phyloP scores from a whole-genome alignment of 2,329 filamentous ascomycete species.

The Cercospora beticola region DNA sequence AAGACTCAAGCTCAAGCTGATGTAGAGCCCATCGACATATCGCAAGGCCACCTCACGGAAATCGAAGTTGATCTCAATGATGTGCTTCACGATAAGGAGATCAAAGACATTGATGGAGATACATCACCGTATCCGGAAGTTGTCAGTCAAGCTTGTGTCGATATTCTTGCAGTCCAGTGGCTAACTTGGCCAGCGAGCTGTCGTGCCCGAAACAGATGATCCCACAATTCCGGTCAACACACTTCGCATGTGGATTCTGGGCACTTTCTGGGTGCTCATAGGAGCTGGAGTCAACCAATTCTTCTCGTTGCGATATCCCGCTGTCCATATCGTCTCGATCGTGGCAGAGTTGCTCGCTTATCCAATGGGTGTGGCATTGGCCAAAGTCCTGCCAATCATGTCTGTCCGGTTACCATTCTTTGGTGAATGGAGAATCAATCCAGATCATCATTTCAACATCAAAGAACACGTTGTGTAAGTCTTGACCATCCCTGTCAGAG shows the following conservation, averaged over 20 bases:
- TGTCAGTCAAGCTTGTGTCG: background rate
- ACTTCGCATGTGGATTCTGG: slow-evolving; percentile 49
- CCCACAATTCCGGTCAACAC: slow-evolving; percentile 64
- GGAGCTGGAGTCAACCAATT: slow-evolving; percentile 65
- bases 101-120: slow-evolving; percentile 30
- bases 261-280: slow-evolving; percentile 47
- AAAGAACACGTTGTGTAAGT: slow-evolving; percentile 38
- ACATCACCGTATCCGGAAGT: slow-evolving; percentile 63
- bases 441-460: slow-evolving; percentile 33
- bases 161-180: background rate
- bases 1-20: slow-evolving; percentile 20
- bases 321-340: slow-evolving; percentile 83
- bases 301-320: slow-evolving; percentile 86
- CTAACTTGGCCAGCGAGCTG: slow-evolving; percentile 46
- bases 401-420: slow-evolving; percentile 55
- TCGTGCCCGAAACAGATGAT: slow-evolving; percentile 64
- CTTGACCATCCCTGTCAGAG: too few species aligned
- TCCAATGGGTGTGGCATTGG: slow-evolving; percentile 78
- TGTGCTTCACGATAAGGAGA: slow-evolving; percentile 49
- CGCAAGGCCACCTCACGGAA: slow-evolving; percentile 33
- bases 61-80: slow-evolving; percentile 41
- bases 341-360: slow-evolving; percentile 84
- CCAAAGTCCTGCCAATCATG: slow-evolving; percentile 61
- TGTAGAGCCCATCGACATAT: slow-evolving; percentile 24
- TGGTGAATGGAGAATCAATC: slow-evolving; percentile 35